Conservation (phyloP, 1,284 basidiomycete genomes). For the Tremellales sp. region DNA sequence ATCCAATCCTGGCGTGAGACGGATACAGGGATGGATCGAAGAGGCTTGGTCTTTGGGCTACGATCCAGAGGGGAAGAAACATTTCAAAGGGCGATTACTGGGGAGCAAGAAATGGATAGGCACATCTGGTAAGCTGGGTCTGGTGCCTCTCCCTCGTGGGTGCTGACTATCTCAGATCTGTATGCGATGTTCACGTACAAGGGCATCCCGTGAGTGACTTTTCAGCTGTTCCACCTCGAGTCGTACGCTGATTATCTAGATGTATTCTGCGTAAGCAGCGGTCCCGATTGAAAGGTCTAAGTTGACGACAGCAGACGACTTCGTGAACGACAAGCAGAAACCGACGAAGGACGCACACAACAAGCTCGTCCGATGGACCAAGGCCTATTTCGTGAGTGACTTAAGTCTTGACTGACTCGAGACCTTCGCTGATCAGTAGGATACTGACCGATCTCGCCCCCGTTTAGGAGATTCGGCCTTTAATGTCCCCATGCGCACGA, state of each 20-base stretch:
- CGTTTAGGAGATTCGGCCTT: slow-evolving; percentile 14
- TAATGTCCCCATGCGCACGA: slow-evolving; percentile 25
- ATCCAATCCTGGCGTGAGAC: slow-evolving; percentile 61
- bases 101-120: slow-evolving; percentile 73
- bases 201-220: slow-evolving; percentile 64
- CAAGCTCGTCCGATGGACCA: slow-evolving; percentile 36
- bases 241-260: too few relatives aligned
- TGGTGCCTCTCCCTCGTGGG: neutral
- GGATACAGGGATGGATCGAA: slow-evolving; percentile 72
- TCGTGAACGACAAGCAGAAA: slow-evolving; percentile 27
- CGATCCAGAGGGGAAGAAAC: slow-evolving; percentile 61
- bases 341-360: slow-evolving; percentile 18
- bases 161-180: slow-evolving; percentile 49
- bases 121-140: slow-evolving; percentile 61
- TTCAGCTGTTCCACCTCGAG: too few relatives aligned
- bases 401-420: neutral
- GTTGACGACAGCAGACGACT: slow-evolving; percentile 32
- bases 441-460: neutral
- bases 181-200: slow-evolving; percentile 43
- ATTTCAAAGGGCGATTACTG: slow-evolving; percentile 59
- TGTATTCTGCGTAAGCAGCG: neutral
- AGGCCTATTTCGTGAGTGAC: slow-evolving; percentile 39
- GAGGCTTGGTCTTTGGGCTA: slow-evolving; percentile 72
- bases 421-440: neutral
- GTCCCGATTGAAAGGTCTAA: neutral